phyloP scores from a whole-genome alignment of 1,139 yeast genomes.

The Zygosaccharomyces pseudobailii region DNA sequence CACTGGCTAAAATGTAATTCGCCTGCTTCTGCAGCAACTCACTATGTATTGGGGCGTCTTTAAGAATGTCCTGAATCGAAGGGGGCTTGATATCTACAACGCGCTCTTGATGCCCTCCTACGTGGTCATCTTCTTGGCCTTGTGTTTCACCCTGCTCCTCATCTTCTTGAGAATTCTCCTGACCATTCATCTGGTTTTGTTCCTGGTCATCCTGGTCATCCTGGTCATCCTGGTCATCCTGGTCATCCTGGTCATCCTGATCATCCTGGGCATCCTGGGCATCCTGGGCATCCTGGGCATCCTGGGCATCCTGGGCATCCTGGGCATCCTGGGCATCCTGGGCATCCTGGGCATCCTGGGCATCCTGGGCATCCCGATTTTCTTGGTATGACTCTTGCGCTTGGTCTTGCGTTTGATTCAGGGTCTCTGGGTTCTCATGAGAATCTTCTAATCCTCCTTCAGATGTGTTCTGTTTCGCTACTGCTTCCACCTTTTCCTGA shows the following conservation, averaged over 20 bases:
- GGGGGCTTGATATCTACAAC: slow-evolving; percentile 8
- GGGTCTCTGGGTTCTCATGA: slow-evolving; percentile 18
- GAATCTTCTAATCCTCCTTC: slow-evolving; percentile 20
- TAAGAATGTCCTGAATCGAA: slow-evolving; percentile 7
- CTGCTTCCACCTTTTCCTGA: slow-evolving; percentile 18
- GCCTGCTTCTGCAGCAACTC: slow-evolving; percentile 30
- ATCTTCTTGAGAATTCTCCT: slow-evolving; percentile 11
- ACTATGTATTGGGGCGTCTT: slow-evolving; percentile 21
- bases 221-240: slow-evolving; percentile 4
- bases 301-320: slow-evolving; percentile 14
- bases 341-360: too few species aligned
- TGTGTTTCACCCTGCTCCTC: slow-evolving; percentile 10
- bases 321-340: not conserved
- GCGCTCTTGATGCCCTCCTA: slow-evolving; percentile 4
- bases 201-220: slow-evolving; percentile 14
- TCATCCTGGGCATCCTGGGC: not conserved
- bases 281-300: slow-evolving; percentile 6
- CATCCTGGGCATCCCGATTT: too few species aligned
- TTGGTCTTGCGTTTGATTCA: slow-evolving; percentile 15
- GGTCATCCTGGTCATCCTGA: slow-evolving; percentile 3
- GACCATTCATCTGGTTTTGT: slow-evolving; percentile 18
- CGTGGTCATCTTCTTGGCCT: slow-evolving; percentile 2
- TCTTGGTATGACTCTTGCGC: too few species aligned
- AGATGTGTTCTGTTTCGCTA: slow-evolving; percentile 17
- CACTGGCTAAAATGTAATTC: slow-evolving; percentile 27